Evolutionary conservation across 2,329 filamentous ascomycete species (phyloP).

Genomic region (Ophiocordyceps australis): DNA sequence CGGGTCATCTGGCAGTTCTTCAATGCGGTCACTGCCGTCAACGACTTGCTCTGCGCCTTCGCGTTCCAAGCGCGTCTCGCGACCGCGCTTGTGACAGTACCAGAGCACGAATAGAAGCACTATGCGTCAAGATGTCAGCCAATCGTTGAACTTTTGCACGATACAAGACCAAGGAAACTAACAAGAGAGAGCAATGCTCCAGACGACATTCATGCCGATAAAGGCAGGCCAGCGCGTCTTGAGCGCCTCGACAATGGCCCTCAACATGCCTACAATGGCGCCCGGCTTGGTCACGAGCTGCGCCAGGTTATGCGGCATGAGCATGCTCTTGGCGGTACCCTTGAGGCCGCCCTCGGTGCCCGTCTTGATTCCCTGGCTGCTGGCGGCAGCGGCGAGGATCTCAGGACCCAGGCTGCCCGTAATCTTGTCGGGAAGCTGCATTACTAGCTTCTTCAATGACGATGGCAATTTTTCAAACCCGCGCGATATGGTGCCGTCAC

Average conservation of each 20-base stretch:
- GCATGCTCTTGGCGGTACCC: constrained; percentile 44
- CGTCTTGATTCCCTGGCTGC: constrained; percentile 47
- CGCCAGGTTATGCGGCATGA: constrained; percentile 55
- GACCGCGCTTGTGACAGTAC: constrained; percentile 95
- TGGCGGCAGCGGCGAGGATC: constrained; percentile 59
- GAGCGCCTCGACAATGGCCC: constrained; percentile 78
- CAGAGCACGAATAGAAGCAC: constrained; percentile 88
- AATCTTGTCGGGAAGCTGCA: constrained; percentile 66
- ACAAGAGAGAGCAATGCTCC: constrained; percentile 80
- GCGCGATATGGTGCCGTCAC: constrained; percentile 38
- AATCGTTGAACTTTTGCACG: too few relatives aligned
- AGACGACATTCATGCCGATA: constrained; percentile 77
- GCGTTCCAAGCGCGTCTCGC: constrained; percentile 60
- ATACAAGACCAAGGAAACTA: constrained; percentile 19
- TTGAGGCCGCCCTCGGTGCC: constrained; percentile 38
- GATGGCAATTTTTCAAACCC: constrained; percentile 52
- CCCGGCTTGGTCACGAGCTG: constrained; percentile 73
- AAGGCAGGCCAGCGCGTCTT: constrained; percentile 80
- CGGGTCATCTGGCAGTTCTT: constrained; percentile 31
- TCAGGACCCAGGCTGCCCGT: constrained; percentile 63
- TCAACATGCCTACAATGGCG: constrained; percentile 67
- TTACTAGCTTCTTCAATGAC: constrained; percentile 73
- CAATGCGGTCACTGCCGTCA: constrained; percentile 21
- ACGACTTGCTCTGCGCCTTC: constrained; percentile 22
- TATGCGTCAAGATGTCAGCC: constrained; percentile 11